Evolutionary conservation across 371 early-diverging fungal species (phyloP).

Genomic region (Mortierella sp.): DNA sequence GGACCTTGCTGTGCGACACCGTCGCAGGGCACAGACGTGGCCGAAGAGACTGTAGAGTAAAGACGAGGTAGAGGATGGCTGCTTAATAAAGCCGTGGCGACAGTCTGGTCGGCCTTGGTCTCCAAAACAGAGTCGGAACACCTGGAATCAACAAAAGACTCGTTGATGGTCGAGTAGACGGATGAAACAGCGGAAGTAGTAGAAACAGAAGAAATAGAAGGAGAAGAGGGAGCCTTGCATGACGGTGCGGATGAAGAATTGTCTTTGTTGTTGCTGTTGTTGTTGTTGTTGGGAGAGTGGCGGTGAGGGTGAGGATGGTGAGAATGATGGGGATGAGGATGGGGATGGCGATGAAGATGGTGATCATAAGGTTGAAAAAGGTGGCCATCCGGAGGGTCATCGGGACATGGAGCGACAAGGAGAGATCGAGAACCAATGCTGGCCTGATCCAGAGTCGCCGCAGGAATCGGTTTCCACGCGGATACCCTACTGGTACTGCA

Average conservation of each 20-base stretch:
- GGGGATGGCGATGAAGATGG: not conserved
- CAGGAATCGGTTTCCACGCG: no score
- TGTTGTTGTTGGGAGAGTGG: not conserved
- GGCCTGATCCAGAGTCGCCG: no score
- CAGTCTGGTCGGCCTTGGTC: not conserved
- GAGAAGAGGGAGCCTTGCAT: no score
- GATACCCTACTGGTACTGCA: no score
- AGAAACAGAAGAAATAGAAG: no score
- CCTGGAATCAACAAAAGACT: not conserved
- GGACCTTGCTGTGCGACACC: not conserved
- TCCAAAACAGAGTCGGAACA: not conserved
- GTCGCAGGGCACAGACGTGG: not conserved
- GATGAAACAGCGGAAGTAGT: no score
- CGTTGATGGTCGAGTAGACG: no score
- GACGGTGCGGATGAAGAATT: no score
- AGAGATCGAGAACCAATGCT: no score
- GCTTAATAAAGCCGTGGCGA: not conserved
- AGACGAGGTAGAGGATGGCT: not conserved
- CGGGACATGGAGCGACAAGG: no score
- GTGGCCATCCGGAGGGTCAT: no score
- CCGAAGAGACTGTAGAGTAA: not conserved
- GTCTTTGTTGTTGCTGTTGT: not conserved
- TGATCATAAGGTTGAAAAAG: no score
- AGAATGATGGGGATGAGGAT: conserved; percentile 1
- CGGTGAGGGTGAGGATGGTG: not conserved